Percentiles rank a stretch among this genome's conserved stretches.
Evolutionary conservation across 306 rosid genomes (phyloP).

Genomic region (Vachellia collinsii): DNA sequence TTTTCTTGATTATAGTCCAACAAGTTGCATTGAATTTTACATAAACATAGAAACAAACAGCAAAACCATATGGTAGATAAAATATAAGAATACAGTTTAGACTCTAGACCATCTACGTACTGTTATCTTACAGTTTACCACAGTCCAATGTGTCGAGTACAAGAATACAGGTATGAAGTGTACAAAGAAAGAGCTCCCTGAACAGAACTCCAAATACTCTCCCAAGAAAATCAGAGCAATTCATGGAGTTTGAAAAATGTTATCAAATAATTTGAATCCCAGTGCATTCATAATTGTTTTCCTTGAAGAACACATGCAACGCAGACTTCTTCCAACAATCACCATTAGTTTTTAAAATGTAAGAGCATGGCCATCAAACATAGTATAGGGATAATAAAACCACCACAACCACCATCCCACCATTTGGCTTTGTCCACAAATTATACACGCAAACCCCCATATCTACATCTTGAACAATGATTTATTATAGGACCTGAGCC

Average conservation of each 20-base stretch:
- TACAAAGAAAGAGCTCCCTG: background rate
- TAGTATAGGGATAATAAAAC: background rate
- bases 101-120: background rate
- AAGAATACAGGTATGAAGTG: background rate
- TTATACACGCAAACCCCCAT: background rate
- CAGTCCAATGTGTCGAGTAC: background rate
- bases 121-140: background rate
- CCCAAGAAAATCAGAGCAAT: background rate
- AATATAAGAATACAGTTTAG: background rate
- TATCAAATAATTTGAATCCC: background rate
- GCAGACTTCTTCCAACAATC: background rate
- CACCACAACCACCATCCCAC: background rate
- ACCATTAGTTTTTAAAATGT: background rate
- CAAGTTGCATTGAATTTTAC: constrained; percentile 16
- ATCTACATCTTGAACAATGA: background rate
- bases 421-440: background rate
- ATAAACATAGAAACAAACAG: background rate
- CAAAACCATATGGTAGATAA: background rate
- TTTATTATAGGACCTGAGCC: background rate
- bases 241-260: background rate
- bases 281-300: background rate
- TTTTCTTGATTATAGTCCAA: constrained; percentile 5
- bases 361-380: background rate
- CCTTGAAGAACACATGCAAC: background rate
- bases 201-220: constrained; percentile 1